Percentiles rank a stretch among this genome's conserved stretches.
These are phyloP conservation scores for Colletotrichum sp. DNA, from an alignment of 2,329 filamentous ascomycete genomes.

Conservation along the genomic window DNA sequence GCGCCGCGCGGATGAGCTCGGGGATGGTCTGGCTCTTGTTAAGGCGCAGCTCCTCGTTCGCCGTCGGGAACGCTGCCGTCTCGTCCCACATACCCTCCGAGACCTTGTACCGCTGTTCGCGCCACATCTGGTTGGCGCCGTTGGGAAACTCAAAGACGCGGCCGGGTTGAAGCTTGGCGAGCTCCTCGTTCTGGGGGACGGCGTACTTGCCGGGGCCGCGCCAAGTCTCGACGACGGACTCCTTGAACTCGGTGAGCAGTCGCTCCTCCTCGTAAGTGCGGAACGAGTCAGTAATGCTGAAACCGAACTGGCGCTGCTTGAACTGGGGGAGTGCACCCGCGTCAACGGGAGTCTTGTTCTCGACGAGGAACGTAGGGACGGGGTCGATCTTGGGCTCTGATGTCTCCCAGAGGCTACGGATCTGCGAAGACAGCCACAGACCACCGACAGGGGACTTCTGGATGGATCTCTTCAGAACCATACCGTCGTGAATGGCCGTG, in stretches of 20 bases:
- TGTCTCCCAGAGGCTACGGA: constrained; percentile 78
- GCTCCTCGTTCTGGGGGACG: constrained; percentile 75
- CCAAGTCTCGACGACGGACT: constrained; percentile 96
- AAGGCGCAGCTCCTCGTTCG: constrained; percentile 43
- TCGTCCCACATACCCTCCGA: constrained; percentile 93
- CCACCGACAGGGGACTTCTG: constrained; percentile 86
- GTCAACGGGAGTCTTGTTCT: constrained; percentile 88
- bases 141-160: constrained; percentile 97
- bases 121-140: constrained; percentile 95
- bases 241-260: constrained; percentile 94
- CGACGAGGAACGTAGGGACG: constrained; percentile 85
- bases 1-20: constrained; percentile 77
- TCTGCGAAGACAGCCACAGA: constrained; percentile 87
- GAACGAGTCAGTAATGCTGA: constrained; percentile 72
- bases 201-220: constrained; percentile 74
- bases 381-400: constrained; percentile 75
- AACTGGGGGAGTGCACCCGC: constrained; percentile 81
- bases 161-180: constrained; percentile 73
- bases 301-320: constrained; percentile 72
- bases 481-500: constrained; percentile 90
- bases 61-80: constrained; percentile 67
- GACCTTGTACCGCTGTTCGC: constrained; percentile 83
- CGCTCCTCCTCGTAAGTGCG: constrained; percentile 88
- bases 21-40: constrained; percentile 82
- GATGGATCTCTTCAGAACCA: constrained; percentile 90